These are phyloP conservation scores for Penicillium simplicissimum DNA, from an alignment of 495 filamentous ascomycete species.

Conservation along the genomic window DNA sequence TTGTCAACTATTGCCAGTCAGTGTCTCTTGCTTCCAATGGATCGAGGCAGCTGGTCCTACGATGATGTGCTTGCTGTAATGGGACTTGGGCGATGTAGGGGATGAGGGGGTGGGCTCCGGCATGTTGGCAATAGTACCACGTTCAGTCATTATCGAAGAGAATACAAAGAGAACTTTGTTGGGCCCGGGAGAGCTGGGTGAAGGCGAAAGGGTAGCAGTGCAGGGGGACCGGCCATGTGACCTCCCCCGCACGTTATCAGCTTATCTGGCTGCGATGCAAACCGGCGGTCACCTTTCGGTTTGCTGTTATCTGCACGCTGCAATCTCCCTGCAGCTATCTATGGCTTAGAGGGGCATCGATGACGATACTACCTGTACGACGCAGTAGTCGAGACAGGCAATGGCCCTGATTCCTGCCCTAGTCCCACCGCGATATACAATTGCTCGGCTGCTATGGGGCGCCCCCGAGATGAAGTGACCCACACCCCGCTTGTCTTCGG, in stretches of 20 bases:
- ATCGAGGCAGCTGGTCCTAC: slow-evolving; percentile 24
- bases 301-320: slow-evolving; percentile 1
- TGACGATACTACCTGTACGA: background rate
- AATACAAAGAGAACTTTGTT: background rate
- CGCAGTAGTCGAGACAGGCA: background rate
- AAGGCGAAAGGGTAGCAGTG: slow-evolving; percentile 2
- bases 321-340: slow-evolving; percentile 4
- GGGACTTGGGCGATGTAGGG: slow-evolving; percentile 27
- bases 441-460: slow-evolving; percentile 2
- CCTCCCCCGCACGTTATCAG: slow-evolving; percentile 32
- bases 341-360: background rate
- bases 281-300: slow-evolving; percentile 14
- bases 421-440: background rate
- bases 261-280: slow-evolving; percentile 24
- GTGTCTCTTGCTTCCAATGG: background rate
- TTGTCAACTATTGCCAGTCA: slow-evolving; percentile 57
- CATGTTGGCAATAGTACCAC: slow-evolving; percentile 22
- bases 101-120: slow-evolving; percentile 26
- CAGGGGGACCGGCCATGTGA: slow-evolving; percentile 16
- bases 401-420: background rate
- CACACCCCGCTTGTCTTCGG: slow-evolving; percentile 17
- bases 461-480: background rate
- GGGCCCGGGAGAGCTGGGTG: background rate
- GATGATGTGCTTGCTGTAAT: slow-evolving; percentile 48
- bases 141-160: slow-evolving; percentile 22